These are phyloP conservation scores for Ambrosia artemisiifolia DNA, from an alignment of 129 eudicot species.

Conservation along the genomic window DNA sequence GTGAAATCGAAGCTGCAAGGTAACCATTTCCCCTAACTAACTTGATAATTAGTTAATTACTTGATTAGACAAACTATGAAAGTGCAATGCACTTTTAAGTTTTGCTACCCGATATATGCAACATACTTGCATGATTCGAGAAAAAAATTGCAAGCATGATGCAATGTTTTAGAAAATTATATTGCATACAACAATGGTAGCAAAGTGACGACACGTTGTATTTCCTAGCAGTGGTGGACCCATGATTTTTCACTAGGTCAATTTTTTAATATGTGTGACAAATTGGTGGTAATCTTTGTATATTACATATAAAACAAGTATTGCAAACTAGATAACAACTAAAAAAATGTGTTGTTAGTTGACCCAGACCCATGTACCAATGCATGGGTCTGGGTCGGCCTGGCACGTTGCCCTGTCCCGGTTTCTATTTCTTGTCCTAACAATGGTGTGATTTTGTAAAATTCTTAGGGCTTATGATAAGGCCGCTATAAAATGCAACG, in stretches of 20 bases:
- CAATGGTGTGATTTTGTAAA: neutral
- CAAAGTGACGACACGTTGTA: neutral
- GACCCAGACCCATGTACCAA: too few relatives aligned
- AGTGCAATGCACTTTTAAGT: neutral
- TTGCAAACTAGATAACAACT: too few relatives aligned
- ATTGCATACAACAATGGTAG: neutral
- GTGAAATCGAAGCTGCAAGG: conserved; percentile 95
- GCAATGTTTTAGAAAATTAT: neutral
- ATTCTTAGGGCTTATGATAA: conserved; percentile 68
- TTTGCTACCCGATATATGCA: conserved; percentile 1
- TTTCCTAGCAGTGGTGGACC: neutral
- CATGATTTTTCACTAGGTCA: too few relatives aligned
- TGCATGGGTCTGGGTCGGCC: too few relatives aligned
- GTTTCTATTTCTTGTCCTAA: neutral
- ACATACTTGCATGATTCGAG: neutral
- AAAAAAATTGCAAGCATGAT: neutral
- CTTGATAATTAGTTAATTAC: neutral
- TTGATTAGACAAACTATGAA: neutral
- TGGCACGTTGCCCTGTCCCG: neutral
- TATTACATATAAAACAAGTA: neutral
- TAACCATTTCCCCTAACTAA: conserved; percentile 2
- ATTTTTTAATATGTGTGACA: too few relatives aligned
- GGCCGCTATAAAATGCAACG: conserved; percentile 77
- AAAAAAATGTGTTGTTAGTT: too few relatives aligned
- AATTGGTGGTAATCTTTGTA: too few relatives aligned